These are phyloP conservation scores for Emmonsiellopsis sp. DNA, from an alignment of 2,329 filamentous ascomycete species.

Conservation along the genomic window DNA sequence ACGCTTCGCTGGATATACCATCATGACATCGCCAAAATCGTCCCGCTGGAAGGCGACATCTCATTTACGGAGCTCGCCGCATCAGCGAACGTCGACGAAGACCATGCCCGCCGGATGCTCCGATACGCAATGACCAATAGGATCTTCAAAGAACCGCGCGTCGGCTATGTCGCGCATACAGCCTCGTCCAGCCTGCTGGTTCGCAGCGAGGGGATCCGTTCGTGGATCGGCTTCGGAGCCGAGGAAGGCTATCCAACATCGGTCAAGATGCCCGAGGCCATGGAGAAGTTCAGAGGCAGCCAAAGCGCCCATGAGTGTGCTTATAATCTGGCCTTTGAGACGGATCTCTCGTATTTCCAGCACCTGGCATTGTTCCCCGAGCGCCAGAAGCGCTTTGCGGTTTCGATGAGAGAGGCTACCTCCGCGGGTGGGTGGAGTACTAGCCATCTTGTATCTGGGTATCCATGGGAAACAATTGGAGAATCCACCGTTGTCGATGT, in stretches of 20 bases:
- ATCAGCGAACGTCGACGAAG: constrained; percentile 2
- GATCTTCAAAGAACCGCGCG: constrained; percentile 7
- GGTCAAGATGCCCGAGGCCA: constrained; percentile 3
- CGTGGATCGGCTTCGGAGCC: constrained; percentile 7
- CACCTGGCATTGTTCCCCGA: background rate
- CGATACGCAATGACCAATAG: constrained; percentile 8
- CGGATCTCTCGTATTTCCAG: background rate
- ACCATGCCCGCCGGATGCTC: constrained; percentile 7
- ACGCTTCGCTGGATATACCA: too few relatives aligned
- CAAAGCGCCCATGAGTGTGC: background rate
- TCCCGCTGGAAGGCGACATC: too few relatives aligned
- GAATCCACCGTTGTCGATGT: constrained; percentile 33
- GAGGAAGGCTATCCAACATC: constrained; percentile 7
- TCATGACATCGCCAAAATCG: too few relatives aligned
- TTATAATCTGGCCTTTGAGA: background rate
- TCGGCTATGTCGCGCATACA: constrained; percentile 9
- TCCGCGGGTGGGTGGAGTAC: background rate
- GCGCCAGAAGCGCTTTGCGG: background rate
- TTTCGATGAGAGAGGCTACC: background rate
- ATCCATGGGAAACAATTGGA: constrained; percentile 4
- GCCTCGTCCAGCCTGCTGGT: constrained; percentile 7
- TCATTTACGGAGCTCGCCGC: constrained; percentile 6
- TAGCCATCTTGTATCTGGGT: constrained; percentile 2
- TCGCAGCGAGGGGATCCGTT: constrained; percentile 10
- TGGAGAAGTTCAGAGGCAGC: constrained; percentile 5